phyloP scores from a whole-genome alignment of 2,329 filamentous ascomycete species.

The Aspergillus sp. region DNA sequence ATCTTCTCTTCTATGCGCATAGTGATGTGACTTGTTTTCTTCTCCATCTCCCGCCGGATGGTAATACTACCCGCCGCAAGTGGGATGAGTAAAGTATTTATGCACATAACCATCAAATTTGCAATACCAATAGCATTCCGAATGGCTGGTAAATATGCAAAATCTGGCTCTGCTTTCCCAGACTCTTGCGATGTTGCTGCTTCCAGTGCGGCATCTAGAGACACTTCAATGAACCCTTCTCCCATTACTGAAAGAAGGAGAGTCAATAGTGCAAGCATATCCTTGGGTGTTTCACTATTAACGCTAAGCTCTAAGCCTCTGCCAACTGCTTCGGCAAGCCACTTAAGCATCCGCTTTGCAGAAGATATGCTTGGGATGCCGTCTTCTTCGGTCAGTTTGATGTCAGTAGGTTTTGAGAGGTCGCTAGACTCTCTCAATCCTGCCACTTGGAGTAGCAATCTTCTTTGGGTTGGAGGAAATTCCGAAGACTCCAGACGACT shows the following conservation, averaged over 20 bases:
- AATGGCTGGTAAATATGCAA: constrained; percentile 77
- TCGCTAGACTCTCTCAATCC: constrained; percentile 71
- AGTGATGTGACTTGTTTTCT: constrained; percentile 72
- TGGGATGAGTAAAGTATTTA: constrained; percentile 84
- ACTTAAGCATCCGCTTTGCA: constrained; percentile 97
- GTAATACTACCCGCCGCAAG: constrained; percentile 88
- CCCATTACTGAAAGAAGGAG: constrained; percentile 86
- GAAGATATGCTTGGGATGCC: constrained; percentile 79
- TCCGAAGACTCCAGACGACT: constrained; percentile 87
- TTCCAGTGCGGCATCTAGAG: constrained; percentile 71
- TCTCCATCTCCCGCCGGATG: constrained; percentile 85
- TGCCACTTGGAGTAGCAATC: constrained; percentile 85
- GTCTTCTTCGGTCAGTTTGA: constrained; percentile 88
- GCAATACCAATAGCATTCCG: constrained; percentile 84
- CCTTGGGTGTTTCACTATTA: constrained; percentile 86
- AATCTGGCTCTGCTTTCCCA: constrained; percentile 80
- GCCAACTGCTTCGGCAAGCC: constrained; percentile 93
- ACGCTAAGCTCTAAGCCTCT: constrained; percentile 88
- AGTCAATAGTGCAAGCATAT: constrained; percentile 81
- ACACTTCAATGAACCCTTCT: constrained; percentile 71
- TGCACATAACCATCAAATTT: constrained; percentile 90
- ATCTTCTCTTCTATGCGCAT: constrained; percentile 83
- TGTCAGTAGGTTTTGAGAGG: constrained; percentile 72
- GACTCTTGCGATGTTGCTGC: constrained; percentile 75
- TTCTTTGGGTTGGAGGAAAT: constrained; percentile 81